A percentile compares a stretch with the other conserved stretches of the same genome.
These are phyloP conservation scores for Santalum album DNA, from an alignment of 164 flowering plant genomes.

Conservation along the genomic window DNA sequence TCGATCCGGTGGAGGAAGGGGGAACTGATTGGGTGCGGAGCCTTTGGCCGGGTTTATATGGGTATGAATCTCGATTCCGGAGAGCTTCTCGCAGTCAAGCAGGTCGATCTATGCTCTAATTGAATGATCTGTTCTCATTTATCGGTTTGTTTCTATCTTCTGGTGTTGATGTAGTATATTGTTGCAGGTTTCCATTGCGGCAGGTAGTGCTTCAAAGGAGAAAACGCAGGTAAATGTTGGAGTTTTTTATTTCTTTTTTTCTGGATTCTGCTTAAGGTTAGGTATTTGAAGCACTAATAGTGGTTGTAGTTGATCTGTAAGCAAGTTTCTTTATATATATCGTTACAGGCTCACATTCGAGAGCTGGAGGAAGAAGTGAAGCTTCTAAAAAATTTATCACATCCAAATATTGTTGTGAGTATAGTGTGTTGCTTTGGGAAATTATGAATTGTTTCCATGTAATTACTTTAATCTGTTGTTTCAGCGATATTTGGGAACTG, in stretches of 20 bases:
- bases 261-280: too few relatives aligned
- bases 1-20: conserved; percentile 90
- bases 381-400: conserved; percentile 81
- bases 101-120: conserved; percentile 28
- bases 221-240: conserved; percentile 42
- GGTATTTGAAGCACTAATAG: too few relatives aligned
- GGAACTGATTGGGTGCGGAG: conserved; percentile 92
- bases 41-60: conserved; percentile 92
- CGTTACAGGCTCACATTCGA: conserved; percentile 59
- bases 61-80: conserved; percentile 99
- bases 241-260: background rate
- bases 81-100: conserved; percentile 92
- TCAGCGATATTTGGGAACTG: conserved; percentile 95
- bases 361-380: conserved; percentile 98
- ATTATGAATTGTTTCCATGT: background rate
- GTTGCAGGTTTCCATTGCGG: conserved; percentile 46
- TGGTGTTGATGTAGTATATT: conserved; percentile 3
- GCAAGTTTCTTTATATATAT: conserved; percentile 7
- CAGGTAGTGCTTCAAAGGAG: conserved; percentile 47
- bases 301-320: background rate
- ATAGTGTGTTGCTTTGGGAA: background rate
- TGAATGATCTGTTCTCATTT: background rate
- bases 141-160: background rate
- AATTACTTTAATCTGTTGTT: conserved; percentile 8
- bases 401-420: conserved; percentile 93